These are phyloP conservation scores for Neurospora hispaniola DNA, from an alignment of 495 filamentous ascomycete species.

Conservation along the genomic window DNA sequence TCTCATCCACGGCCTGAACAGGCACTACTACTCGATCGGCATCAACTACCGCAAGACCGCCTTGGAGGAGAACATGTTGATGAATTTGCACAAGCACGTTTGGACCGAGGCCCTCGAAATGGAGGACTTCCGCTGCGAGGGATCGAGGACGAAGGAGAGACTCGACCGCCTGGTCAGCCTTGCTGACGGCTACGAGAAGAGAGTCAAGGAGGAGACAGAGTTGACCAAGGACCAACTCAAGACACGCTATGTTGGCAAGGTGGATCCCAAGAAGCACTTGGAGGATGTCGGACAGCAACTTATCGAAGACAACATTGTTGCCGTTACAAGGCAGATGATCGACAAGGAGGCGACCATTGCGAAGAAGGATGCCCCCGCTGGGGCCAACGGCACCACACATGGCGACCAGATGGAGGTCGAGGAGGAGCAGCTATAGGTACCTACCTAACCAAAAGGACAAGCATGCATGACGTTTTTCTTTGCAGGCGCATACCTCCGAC, in stretches of 20 bases:
- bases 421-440: slow-evolving; percentile 31
- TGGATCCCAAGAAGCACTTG: slow-evolving; percentile 98
- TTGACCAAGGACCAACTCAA: slow-evolving; percentile 94
- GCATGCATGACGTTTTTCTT: background rate
- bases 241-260: slow-evolving; percentile 97
- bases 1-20: slow-evolving; percentile 95
- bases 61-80: slow-evolving; percentile 97
- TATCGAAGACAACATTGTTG: slow-evolving; percentile 98
- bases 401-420: slow-evolving; percentile 47
- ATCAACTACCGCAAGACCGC: slow-evolving; percentile 98
- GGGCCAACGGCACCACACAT: slow-evolving; percentile 42
- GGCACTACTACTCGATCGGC: slow-evolving; percentile 97
- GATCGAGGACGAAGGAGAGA: slow-evolving; percentile 68
- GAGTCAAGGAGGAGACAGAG: slow-evolving; percentile 96
- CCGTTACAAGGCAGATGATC: slow-evolving; percentile 94
- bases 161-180: slow-evolving; percentile 79
- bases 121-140: slow-evolving; percentile 88
- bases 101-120: slow-evolving; percentile 97
- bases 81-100: slow-evolving; percentile 98
- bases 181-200: slow-evolving; percentile 94
- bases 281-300: slow-evolving; percentile 91
- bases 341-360: slow-evolving; percentile 84
- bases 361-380: slow-evolving; percentile 35
- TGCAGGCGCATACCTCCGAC: background rate
- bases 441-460: background rate